phyloP scores from a whole-genome alignment of 306 rosid genomes.

The Astragalus membranaceus region DNA sequence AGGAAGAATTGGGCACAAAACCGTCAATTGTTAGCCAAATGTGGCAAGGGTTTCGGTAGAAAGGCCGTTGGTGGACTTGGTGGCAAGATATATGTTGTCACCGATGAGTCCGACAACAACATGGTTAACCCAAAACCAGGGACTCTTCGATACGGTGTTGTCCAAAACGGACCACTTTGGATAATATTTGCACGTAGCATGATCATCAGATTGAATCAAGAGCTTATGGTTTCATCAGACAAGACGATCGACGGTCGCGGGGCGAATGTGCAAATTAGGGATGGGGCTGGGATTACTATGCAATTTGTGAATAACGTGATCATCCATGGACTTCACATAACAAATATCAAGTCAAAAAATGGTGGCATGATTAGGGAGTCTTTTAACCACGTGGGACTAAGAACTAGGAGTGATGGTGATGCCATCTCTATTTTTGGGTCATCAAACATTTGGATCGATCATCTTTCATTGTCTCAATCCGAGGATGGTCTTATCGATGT shows the following conservation, averaged over 20 bases:
- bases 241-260: constrained; percentile 96
- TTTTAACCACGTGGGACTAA: constrained; percentile 34
- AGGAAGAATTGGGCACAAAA: constrained; percentile 41
- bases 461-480: constrained; percentile 51
- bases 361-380: constrained; percentile 76
- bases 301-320: constrained; percentile 54
- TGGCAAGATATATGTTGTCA: constrained; percentile 44
- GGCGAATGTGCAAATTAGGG: constrained; percentile 39
- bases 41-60: constrained; percentile 68
- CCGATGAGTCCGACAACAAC: constrained; percentile 48
- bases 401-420: constrained; percentile 66
- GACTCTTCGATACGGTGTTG: constrained; percentile 47
- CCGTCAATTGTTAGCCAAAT: constrained; percentile 45
- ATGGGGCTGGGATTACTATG: constrained; percentile 57
- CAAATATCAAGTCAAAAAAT: not conserved
- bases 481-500: constrained; percentile 70
- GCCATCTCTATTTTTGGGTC: constrained; percentile 64
- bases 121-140: constrained; percentile 47
- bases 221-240: constrained; percentile 50
- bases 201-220: constrained; percentile 46
- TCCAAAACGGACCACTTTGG: constrained; percentile 65
- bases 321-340: constrained; percentile 54
- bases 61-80: constrained; percentile 50
- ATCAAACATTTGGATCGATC: constrained; percentile 77
- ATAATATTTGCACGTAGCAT: constrained; percentile 55